Conservation (phyloP, 176 grass and related monocot species). For the Cenchrus americanus region DNA sequence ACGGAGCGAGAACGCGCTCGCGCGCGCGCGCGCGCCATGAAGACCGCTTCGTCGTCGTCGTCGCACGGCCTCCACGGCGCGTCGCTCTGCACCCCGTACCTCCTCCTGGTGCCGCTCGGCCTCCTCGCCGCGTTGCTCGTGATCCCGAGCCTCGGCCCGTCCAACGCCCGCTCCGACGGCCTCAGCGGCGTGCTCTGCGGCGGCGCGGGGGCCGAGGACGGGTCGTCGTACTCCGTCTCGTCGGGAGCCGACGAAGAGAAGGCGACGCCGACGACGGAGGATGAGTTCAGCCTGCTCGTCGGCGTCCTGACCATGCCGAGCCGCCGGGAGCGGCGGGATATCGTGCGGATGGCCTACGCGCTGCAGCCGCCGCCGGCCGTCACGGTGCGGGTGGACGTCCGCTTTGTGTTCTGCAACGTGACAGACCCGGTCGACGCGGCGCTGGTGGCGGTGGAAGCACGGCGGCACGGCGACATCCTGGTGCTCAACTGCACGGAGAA, state of each 20-base stretch:
- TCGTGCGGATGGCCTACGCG: conserved; percentile 74
- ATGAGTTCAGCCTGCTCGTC: conserved; percentile 67
- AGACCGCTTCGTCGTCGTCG: conserved; percentile 22
- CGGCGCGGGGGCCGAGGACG: neutral
- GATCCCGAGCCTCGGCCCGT: conserved; percentile 42
- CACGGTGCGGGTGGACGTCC: conserved; percentile 56
- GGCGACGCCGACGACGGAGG: neutral
- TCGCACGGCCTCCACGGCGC: conserved; percentile 31
- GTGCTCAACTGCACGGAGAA: conserved; percentile 82
- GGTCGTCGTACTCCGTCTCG: conserved; percentile 5
- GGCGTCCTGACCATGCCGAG: conserved; percentile 66
- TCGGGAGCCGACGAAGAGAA: neutral
- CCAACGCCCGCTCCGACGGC: conserved; percentile 36
- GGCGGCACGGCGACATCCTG: conserved; percentile 57
- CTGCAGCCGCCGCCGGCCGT: conserved; percentile 37
- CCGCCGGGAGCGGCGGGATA: conserved; percentile 61
- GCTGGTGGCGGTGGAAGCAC: conserved; percentile 55
- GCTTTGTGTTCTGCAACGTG: conserved; percentile 75
- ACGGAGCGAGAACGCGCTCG: neutral
- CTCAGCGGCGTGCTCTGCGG: conserved; percentile 44
- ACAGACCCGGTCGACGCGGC: conserved; percentile 49
- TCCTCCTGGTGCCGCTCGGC: conserved; percentile 42
- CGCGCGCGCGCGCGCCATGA: conserved; percentile 17
- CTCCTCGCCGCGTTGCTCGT: conserved; percentile 47
- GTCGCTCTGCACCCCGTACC: conserved; percentile 33